phyloP scores from a whole-genome alignment of 2,329 filamentous ascomycete species.

The Keithomyces neogunnii region DNA sequence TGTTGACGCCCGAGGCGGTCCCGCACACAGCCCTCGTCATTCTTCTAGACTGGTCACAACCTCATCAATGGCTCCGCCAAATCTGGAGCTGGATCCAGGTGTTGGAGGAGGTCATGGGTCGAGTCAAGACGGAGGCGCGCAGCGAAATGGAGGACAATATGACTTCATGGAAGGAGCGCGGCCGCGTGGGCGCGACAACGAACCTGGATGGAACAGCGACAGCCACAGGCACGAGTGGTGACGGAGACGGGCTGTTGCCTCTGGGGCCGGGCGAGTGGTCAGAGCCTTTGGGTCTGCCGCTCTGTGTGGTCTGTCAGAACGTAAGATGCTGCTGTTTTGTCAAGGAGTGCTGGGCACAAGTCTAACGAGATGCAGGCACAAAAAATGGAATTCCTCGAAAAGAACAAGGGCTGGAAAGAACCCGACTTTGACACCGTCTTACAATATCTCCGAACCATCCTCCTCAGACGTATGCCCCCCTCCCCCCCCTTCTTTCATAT shows the following conservation, averaged over 20 bases:
- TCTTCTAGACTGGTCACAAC: slow-evolving; percentile 90
- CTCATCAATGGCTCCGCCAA: slow-evolving; percentile 86
- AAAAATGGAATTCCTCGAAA: slow-evolving; percentile 84
- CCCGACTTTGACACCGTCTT: slow-evolving; percentile 94
- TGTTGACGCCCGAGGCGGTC: slow-evolving; percentile 75
- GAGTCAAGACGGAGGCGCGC: slow-evolving; percentile 67
- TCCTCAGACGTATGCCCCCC: slow-evolving; percentile 66
- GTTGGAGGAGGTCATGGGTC: slow-evolving; percentile 66
- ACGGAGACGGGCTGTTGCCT: slow-evolving; percentile 64
- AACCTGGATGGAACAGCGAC: slow-evolving; percentile 54
- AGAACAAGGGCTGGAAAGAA: slow-evolving; percentile 87
- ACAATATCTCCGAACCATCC: slow-evolving; percentile 81
- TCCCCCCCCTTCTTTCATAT: slow-evolving; percentile 8
- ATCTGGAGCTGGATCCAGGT: slow-evolving; percentile 84
- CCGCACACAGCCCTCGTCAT: slow-evolving; percentile 83
- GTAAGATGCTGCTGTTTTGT: slow-evolving; percentile 37
- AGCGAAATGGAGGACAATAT: slow-evolving; percentile 83
- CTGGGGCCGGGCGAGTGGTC: slow-evolving; percentile 89
- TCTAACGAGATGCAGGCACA: slow-evolving; percentile 50
- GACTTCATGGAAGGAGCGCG: slow-evolving; percentile 67
- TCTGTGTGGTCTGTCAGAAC: slow-evolving; percentile 95
- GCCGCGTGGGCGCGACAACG: slow-evolving; percentile 53
- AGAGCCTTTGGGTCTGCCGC: slow-evolving; percentile 73
- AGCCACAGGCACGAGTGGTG: slow-evolving; percentile 42
- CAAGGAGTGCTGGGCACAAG: background rate